Evolutionary conservation across 345 rosid genomes (phyloP).

Genomic region (Eucalyptus grandis): DNA sequence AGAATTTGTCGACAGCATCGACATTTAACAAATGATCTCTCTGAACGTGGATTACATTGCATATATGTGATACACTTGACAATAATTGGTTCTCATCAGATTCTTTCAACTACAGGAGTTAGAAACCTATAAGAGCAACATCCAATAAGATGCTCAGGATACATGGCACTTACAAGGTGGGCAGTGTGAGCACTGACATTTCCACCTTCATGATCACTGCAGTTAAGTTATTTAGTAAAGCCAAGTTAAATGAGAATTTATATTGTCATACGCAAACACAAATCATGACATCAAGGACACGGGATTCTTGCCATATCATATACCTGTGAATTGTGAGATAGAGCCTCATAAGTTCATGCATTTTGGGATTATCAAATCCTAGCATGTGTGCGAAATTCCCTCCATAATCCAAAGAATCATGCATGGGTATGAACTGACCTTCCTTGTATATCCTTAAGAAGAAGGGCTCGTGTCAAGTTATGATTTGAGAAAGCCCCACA

Average conservation of each 20-base stretch:
- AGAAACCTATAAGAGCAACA: background rate
- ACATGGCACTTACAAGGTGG: constrained; percentile 57
- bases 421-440: constrained; percentile 58
- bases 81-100: background rate
- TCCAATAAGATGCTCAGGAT: background rate
- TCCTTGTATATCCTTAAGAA: constrained; percentile 64
- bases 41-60: background rate
- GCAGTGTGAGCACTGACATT: constrained; percentile 99
- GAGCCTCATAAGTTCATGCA: constrained; percentile 99
- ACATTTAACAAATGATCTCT: background rate
- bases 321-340: constrained; percentile 93
- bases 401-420: constrained; percentile 87
- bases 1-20: background rate
- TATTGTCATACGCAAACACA: background rate
- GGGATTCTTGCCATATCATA: background rate
- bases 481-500: background rate
- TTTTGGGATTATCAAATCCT: constrained; percentile 76
- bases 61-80: background rate
- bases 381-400: constrained; percentile 84
- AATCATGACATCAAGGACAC: background rate
- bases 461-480: background rate
- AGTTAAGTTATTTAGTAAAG: background rate
- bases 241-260: background rate
- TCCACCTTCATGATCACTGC: constrained; percentile 99
- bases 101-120: background rate